Evolutionary conservation across 768 basidiomycete species (phyloP).

Genomic region (Daedaleopsis sinensis): DNA sequence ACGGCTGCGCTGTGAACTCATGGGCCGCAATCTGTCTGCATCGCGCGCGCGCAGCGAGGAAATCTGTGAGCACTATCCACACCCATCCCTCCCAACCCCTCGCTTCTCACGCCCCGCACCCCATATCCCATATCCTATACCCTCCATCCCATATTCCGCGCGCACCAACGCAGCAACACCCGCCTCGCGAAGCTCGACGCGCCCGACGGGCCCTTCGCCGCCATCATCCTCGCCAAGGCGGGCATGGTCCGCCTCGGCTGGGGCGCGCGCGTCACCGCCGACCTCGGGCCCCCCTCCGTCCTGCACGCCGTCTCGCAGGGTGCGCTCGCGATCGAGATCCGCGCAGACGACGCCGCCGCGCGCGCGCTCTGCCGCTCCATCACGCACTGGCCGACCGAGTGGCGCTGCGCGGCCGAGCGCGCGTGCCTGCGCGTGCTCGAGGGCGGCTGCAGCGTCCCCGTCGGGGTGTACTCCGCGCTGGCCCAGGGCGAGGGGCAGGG

Average conservation of each 20-base stretch:
- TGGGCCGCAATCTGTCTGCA: no score
- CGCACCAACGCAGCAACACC: constrained; percentile 90
- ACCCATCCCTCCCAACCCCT: constrained; percentile 12
- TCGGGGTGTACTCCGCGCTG: constrained; percentile 71
- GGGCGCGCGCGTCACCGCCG: constrained; percentile 73
- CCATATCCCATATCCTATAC: no score
- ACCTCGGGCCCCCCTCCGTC: constrained; percentile 73
- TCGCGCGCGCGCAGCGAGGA: constrained; percentile 57
- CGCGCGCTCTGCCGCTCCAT: constrained; percentile 65
- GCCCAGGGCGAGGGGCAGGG: constrained; percentile 28
- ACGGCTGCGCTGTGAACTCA: neutral
- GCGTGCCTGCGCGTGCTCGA: constrained; percentile 88
- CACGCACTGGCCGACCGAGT: constrained; percentile 78
- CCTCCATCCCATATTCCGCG: no score
- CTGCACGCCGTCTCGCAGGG: constrained; percentile 95
- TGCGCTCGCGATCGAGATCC: constrained; percentile 87
- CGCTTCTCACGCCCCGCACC: constrained; percentile 11
- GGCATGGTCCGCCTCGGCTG: constrained; percentile 83
- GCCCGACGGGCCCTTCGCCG: constrained; percentile 75
- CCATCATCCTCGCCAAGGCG: constrained; percentile 91
- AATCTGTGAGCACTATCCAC: constrained; percentile 65
- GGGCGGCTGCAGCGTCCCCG: constrained; percentile 97
- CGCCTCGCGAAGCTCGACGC: constrained; percentile 91
- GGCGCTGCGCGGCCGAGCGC: constrained; percentile 82
- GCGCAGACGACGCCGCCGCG: constrained; percentile 61